These are phyloP conservation scores for Straminergon stramineum DNA, from an alignment of 225 moss, liverwort and hornwort genomes.

Conservation along the genomic window DNA sequence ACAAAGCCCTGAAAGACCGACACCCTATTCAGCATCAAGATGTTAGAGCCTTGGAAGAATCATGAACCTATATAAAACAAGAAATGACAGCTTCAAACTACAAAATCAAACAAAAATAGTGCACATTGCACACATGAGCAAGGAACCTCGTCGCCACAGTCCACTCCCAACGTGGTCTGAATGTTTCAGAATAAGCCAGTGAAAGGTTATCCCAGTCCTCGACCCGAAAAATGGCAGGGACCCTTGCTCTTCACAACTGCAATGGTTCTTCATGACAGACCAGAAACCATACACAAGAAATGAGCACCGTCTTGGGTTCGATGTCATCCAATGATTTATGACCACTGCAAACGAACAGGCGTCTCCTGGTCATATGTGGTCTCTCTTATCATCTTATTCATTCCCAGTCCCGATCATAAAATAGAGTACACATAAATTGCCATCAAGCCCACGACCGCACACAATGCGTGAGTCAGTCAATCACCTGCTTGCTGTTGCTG, in stretches of 20 bases:
- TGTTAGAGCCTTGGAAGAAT: not conserved
- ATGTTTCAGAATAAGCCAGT: not conserved
- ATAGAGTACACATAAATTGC: not conserved
- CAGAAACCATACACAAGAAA: not conserved
- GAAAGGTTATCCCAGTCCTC: not conserved
- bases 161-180: not conserved
- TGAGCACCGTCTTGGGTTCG: not conserved
- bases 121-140: not conserved
- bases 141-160: not conserved
- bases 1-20: not conserved
- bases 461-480: not conserved
- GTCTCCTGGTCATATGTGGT: not conserved
- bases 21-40: not conserved
- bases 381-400: not conserved
- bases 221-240: not conserved
- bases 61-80: not conserved
- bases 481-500: slow-evolving; percentile 74
- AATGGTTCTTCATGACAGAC: not conserved
- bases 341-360: not conserved
- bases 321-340: not conserved
- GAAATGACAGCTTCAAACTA: not conserved
- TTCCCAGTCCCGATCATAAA: not conserved
- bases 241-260: not conserved
- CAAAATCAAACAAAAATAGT: not conserved
- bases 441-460: not conserved